Percentiles rank a stretch among this genome's conserved stretches.
Conservation (phyloP, 192 early-diverging fungal species). For the Linnemannia hyalina region DNA sequence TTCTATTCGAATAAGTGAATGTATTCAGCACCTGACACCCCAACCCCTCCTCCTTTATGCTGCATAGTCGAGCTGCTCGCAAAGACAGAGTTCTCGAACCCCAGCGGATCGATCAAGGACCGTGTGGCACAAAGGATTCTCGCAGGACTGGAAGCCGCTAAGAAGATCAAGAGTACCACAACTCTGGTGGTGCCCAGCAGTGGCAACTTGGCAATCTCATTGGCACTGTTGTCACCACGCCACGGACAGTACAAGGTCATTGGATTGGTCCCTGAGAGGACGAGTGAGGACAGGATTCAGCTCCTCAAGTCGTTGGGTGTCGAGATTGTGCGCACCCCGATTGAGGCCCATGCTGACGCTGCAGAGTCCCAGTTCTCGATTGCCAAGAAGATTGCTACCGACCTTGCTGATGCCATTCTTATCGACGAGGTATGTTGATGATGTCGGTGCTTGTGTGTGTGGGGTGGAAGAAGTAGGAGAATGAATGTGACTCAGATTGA, state of each 20-base stretch:
- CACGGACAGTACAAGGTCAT: conserved; percentile 64
- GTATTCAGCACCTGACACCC: background rate
- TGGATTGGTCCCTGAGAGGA: conserved; percentile 78
- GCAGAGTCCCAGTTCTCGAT: conserved; percentile 75
- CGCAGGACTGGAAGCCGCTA: conserved; percentile 43
- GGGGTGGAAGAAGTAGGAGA: background rate
- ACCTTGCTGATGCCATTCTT: conserved; percentile 65
- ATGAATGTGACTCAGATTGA: conserved; percentile 13
- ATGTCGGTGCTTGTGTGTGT: background rate
- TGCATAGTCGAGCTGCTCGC: conserved; percentile 70
- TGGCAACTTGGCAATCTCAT: conserved; percentile 78
- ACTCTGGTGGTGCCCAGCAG: conserved; percentile 77
- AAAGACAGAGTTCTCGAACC: conserved; percentile 83
- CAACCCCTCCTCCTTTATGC: background rate
- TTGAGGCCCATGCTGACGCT: conserved; percentile 73
- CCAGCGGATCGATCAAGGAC: conserved; percentile 80
- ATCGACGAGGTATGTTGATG: conserved; percentile 70
- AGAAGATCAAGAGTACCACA: conserved; percentile 39
- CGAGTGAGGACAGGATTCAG: conserved; percentile 74
- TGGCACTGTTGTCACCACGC: conserved; percentile 68
- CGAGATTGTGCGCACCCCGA: conserved; percentile 79
- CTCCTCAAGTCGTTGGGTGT: conserved; percentile 75
- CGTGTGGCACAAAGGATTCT: conserved; percentile 73
- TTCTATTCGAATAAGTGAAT: background rate
- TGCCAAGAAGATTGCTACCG: conserved; percentile 65